Percentiles rank a stretch among this genome's conserved stretches.
Evolutionary conservation across 257 asterid genomes (phyloP).

Genomic region (Fraxinus cuspidata): DNA sequence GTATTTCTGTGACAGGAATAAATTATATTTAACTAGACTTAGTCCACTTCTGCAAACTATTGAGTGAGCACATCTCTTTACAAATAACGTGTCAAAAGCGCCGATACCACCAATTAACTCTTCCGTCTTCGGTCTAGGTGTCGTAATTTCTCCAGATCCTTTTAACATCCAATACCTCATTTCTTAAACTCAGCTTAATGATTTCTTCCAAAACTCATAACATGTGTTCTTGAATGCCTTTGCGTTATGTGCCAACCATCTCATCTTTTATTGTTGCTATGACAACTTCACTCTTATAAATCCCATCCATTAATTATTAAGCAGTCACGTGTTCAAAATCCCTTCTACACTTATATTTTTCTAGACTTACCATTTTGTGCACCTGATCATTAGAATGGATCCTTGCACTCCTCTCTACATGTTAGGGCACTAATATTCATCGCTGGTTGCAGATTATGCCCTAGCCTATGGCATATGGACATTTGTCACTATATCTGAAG

Average conservation of each 20-base stretch:
- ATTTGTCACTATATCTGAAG: not conserved
- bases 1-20: not conserved
- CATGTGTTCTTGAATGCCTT: not conserved
- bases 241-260: not conserved
- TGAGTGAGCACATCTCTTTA: not conserved
- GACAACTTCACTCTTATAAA: not conserved
- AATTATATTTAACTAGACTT: not conserved
- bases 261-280: not conserved
- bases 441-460: not conserved
- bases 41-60: not conserved
- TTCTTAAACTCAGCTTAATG: not conserved
- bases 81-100: not conserved
- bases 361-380: not conserved
- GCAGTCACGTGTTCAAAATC: not conserved
- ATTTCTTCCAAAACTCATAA: not conserved
- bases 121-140: not conserved
- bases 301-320: not conserved
- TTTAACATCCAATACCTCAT: not conserved
- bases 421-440: not conserved
- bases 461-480: not conserved
- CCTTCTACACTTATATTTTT: not conserved
- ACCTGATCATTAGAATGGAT: not conserved
- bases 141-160: not conserved
- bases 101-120: not conserved
- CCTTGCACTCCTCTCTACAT: not conserved